Base-by-base conservation (phyloP, 129 eudicot genomes). In the Flaveria linearis region DNA sequence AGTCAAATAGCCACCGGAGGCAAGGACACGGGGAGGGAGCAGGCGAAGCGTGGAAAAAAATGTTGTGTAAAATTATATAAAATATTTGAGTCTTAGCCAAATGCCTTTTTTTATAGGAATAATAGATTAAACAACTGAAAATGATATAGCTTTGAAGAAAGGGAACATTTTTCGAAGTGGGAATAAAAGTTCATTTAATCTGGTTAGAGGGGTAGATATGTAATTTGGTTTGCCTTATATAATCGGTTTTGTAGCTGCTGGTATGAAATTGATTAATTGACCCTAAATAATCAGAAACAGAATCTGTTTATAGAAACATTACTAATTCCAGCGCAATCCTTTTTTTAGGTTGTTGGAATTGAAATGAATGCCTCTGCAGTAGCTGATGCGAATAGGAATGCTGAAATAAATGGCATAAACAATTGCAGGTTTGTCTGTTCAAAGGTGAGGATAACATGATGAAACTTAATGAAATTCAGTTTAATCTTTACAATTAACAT, bases 301-400 rank as follows among this genome's bases (percentile, higher is more conserved):
- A 63, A 63, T 28, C 69, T 63, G 46, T 15, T 2, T 7, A 30
- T 69, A 69, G 74, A 69, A 46, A 16, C 43, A 26, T 33, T 5
- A 17, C 53, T 72, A 60, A 23, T 75, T 72, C 70, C 20, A 43
- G 66, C 41, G 64, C 39, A 28, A 80, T 56, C 25, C 41, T 8
- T 76, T 70, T 43, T 73, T 68, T 81, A 94, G 98, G 98, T 91
- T 79, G 97, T 94, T 64, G 98, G 97, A 56, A 94, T 94, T 74
- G 98, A 94, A 82, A 91, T 94, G 98, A 94, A 94, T 86, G 97
- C 98, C 80, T 94, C 98, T 75, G 98, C 98, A 36, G 90, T 94
- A 74, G 84, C 90, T 74, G 98, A 94, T 71, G 98, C 98, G 57
- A 86, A 83, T 43, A 86, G 93, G 67, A 94, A 94, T 91, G 98